These are phyloP conservation scores for Leccinellum luteum DNA, from an alignment of 768 basidiomycete species.

Conservation along the genomic window DNA sequence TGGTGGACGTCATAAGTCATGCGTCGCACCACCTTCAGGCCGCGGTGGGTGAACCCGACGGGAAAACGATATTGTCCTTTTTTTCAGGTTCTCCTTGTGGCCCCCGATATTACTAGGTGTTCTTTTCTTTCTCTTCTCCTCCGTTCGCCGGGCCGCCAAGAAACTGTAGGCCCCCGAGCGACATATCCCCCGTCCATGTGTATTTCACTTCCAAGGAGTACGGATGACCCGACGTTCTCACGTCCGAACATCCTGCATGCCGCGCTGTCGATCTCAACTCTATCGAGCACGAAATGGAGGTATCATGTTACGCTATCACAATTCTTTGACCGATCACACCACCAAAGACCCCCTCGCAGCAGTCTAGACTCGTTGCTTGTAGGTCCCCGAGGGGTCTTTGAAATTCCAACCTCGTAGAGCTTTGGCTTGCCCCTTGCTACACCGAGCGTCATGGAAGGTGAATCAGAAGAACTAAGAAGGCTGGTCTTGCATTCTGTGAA, in stretches of 20 bases:
- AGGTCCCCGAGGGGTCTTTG: slow-evolving; percentile 22
- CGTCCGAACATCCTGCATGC: slow-evolving; percentile 7
- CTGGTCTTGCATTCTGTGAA: slow-evolving; percentile 16
- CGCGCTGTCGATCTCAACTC: slow-evolving; percentile 15
- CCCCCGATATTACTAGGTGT: slow-evolving; percentile 4
- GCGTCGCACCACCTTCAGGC: background rate
- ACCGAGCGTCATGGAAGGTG: slow-evolving; percentile 31
- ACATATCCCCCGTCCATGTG: slow-evolving; percentile 5
- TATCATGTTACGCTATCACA: slow-evolving; percentile 14
- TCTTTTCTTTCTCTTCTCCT: background rate
- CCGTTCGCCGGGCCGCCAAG: slow-evolving; percentile 9
- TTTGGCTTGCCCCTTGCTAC: slow-evolving; percentile 20
- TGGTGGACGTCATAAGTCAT: slow-evolving; percentile 1
- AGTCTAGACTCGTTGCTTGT: slow-evolving; percentile 20
- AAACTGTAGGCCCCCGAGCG: slow-evolving; percentile 6
- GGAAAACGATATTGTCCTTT: slow-evolving; percentile 2
- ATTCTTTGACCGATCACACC: slow-evolving; percentile 16
- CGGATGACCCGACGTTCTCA: slow-evolving; percentile 16
- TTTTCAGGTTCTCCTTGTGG: slow-evolving; percentile 3
- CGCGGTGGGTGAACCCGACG: slow-evolving; percentile 2
- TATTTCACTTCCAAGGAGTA: slow-evolving; percentile 1
- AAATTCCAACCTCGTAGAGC: slow-evolving; percentile 21
- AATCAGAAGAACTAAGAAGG: slow-evolving; percentile 24
- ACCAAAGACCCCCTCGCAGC: background rate
- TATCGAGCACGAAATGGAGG: slow-evolving; percentile 15